phyloP scores from a whole-genome alignment of 2,329 filamentous ascomycete species.

The Fusarium nanum region DNA sequence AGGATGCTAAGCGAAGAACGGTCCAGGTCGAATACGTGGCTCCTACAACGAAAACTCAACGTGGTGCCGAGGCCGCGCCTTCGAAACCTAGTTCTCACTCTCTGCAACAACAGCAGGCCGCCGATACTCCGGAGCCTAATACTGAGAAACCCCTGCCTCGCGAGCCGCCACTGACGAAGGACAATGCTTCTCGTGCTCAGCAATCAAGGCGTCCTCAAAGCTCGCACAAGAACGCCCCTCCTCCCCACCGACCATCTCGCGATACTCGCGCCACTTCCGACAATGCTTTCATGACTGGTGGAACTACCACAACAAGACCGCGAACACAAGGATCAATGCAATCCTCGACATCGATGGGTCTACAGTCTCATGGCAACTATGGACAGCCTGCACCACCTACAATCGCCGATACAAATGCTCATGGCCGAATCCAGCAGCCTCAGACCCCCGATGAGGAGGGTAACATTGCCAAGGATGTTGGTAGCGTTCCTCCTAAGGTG shows the following conservation, averaged over 20 bases:
- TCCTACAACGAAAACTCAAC: constrained; percentile 84
- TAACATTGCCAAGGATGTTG: constrained; percentile 71
- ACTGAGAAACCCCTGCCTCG: constrained; percentile 70
- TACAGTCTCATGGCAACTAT: constrained; percentile 74
- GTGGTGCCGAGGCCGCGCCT: constrained; percentile 62
- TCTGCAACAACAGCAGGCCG: constrained; percentile 61
- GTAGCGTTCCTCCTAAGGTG: constrained; percentile 69
- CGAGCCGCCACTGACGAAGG: constrained; percentile 64
- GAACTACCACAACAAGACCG: constrained; percentile 68
- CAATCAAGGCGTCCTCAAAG: constrained; percentile 60
- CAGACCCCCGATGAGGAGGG: constrained; percentile 69
- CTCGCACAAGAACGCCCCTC: constrained; percentile 54
- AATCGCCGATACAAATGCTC: constrained; percentile 87
- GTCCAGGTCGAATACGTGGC: constrained; percentile 98
- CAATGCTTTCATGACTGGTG: constrained; percentile 57
- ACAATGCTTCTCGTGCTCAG: constrained; percentile 55
- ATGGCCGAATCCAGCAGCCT: constrained; percentile 90
- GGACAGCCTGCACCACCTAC: constrained; percentile 88
- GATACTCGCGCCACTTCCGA: constrained; percentile 55
- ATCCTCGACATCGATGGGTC: constrained; percentile 74
- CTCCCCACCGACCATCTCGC: constrained; percentile 44
- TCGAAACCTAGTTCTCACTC: constrained; percentile 45
- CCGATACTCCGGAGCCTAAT: constrained; percentile 45
- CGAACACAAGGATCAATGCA: constrained; percentile 85
- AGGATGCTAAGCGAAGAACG: constrained; percentile 91